A percentile compares a stretch with the other conserved stretches of the same genome.
These are phyloP conservation scores for Aspergillus fischeri DNA, from an alignment of 2,329 filamentous ascomycete genomes.

Conservation along the genomic window DNA sequence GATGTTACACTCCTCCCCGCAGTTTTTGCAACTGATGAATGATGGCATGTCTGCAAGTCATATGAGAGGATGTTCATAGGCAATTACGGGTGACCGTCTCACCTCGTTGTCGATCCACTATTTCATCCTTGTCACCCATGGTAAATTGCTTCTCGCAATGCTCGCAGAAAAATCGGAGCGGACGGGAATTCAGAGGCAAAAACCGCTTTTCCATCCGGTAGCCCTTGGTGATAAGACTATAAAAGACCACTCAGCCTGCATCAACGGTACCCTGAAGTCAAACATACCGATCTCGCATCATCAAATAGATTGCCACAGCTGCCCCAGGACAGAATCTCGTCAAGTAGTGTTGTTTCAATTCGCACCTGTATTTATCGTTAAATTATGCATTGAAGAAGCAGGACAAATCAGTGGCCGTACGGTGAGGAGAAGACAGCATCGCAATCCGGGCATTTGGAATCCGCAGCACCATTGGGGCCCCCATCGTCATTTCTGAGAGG, in stretches of 20 bases:
- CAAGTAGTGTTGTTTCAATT: constrained; percentile 26
- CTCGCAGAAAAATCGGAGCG: constrained; percentile 24
- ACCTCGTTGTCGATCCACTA: constrained; percentile 16
- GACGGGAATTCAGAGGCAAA: constrained; percentile 22
- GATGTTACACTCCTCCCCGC: constrained; percentile 19
- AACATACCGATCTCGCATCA: constrained; percentile 28
- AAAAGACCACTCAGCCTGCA: background rate
- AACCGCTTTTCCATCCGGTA: constrained; percentile 28
- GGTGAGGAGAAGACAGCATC: constrained; percentile 27
- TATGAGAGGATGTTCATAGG: constrained; percentile 1
- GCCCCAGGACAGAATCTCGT: constrained; percentile 26
- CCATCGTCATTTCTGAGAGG: constrained; percentile 24
- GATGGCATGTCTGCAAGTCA: constrained; percentile 9
- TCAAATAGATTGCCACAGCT: constrained; percentile 27
- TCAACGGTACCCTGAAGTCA: background rate
- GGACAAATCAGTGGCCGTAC: constrained; percentile 10
- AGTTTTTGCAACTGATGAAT: constrained; percentile 17
- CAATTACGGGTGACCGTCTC: background rate
- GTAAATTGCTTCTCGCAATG: constrained; percentile 24
- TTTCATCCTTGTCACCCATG: constrained; percentile 16
- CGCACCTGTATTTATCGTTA: constrained; percentile 13
- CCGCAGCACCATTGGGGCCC: constrained; percentile 14
- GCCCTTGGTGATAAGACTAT: constrained; percentile 28
- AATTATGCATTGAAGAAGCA: background rate
- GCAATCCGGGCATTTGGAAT: constrained; percentile 25